Evolutionary conservation across 225 moss, liverwort and hornwort genomes (phyloP).

Genomic region (Marchantia polymorpha): DNA sequence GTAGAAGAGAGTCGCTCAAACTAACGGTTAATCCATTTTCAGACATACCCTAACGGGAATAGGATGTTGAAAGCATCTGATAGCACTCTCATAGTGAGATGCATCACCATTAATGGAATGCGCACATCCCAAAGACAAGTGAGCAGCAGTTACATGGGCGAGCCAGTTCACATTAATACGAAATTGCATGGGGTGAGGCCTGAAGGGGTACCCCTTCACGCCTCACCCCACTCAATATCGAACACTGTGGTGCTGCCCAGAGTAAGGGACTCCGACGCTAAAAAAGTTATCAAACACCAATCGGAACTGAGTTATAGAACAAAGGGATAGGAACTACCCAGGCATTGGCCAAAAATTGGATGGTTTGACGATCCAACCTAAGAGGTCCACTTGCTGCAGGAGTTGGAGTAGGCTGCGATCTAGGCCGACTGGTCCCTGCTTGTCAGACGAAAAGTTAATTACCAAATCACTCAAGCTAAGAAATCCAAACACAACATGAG

Average conservation of each 20-base stretch:
- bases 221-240: too few relatives aligned
- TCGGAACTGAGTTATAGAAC: neutral
- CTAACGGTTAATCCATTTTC: too few relatives aligned
- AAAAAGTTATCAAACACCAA: neutral
- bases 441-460: neutral
- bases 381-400: slow-evolving; percentile 49
- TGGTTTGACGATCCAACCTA: slow-evolving; percentile 69
- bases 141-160: too few relatives aligned
- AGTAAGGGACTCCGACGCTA: neutral
- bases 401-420: slow-evolving; percentile 35
- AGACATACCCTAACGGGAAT: too few relatives aligned
- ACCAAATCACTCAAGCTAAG: neutral
- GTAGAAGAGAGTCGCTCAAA: neutral
- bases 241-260: too few relatives aligned
- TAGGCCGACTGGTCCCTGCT: slow-evolving; percentile 28
- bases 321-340: slow-evolving; percentile 57
- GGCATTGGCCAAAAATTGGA: slow-evolving; percentile 90
- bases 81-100: too few relatives aligned
- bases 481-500: neutral
- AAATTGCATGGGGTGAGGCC: too few relatives aligned
- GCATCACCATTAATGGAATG: too few relatives aligned
- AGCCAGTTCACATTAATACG: too few relatives aligned
- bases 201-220: too few relatives aligned
- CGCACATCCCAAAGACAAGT: too few relatives aligned
- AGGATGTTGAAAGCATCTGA: too few relatives aligned